A percentile compares a stretch with the other conserved stretches of the same genome.
Evolutionary conservation across 83 land plant genomes (phyloP).

Genomic region (Thuja plicata): DNA sequence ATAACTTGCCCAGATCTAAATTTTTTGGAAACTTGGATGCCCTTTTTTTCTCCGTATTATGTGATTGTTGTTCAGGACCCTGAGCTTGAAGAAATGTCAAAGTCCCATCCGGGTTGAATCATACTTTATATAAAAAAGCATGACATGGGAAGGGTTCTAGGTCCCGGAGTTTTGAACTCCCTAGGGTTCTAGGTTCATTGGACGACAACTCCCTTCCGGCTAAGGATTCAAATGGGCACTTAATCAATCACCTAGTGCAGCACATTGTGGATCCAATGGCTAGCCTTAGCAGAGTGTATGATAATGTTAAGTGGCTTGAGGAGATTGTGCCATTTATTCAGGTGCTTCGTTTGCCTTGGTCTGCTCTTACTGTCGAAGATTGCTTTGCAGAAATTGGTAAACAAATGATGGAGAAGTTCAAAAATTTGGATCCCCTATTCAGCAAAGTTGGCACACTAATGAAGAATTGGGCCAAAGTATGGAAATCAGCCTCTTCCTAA

Average conservation of each 20-base stretch:
- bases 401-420: conserved; percentile 48
- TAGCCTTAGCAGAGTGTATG: conserved; percentile 54
- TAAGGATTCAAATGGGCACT: conserved; percentile 48
- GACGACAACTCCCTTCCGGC: conserved; percentile 78
- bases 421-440: no score
- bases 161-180: conserved; percentile 23
- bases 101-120: conserved; percentile 63
- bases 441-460: conserved; percentile 47
- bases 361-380: conserved; percentile 46
- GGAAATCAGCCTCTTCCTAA: conserved; percentile 32
- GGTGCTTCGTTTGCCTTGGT: conserved; percentile 32
- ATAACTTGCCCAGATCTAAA: conserved; percentile 52
- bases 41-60: conserved; percentile 58
- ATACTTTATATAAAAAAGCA: conserved; percentile 45
- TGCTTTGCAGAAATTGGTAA: conserved; percentile 52
- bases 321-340: no score
- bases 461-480: conserved; percentile 60
- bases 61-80: conserved; percentile 75
- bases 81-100: conserved; percentile 42
- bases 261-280: conserved; percentile 49
- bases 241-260: conserved; percentile 55
- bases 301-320: conserved; percentile 61
- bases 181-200: conserved; percentile 52
- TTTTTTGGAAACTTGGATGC: conserved; percentile 66
- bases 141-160: conserved; percentile 44